A percentile compares a stretch with the other conserved stretches of the same genome.
Conservation (phyloP, 108 stramenopile species). For the Pseudonitzschia delicatissima region DNA sequence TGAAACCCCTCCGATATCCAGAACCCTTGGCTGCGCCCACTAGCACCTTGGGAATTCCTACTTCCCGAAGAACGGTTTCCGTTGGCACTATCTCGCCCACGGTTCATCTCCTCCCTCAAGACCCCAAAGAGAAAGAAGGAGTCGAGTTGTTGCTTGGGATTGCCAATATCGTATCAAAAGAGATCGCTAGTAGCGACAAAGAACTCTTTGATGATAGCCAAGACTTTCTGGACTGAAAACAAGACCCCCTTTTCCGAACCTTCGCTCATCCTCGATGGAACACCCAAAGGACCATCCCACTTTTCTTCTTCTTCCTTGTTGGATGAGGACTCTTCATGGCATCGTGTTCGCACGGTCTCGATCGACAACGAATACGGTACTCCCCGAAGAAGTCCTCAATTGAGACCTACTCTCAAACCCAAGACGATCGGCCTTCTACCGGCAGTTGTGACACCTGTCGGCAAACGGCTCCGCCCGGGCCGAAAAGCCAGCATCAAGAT, state of each 20-base stretch:
- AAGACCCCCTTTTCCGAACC: slow-evolving; percentile 6
- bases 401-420: slow-evolving; percentile 5
- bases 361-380: slow-evolving; percentile 39
- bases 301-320: not conserved
- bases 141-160: slow-evolving; percentile 32
- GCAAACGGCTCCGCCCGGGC: slow-evolving; percentile 16
- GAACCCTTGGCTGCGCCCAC: not conserved
- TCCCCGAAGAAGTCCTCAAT: slow-evolving; percentile 18
- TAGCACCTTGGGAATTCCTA: not conserved
- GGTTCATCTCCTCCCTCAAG: slow-evolving; percentile 16
- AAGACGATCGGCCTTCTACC: not conserved
- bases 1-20: not conserved
- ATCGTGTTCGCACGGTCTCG: slow-evolving; percentile 55
- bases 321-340: slow-evolving; percentile 28
- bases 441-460: slow-evolving; percentile 29
- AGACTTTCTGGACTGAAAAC: slow-evolving; percentile 5
- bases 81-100: not conserved
- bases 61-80: not conserved
- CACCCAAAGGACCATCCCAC: not conserved
- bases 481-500: slow-evolving; percentile 25
- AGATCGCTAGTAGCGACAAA: slow-evolving; percentile 20
- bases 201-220: slow-evolving; percentile 19
- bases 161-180: slow-evolving; percentile 32
- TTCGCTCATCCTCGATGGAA: too few species aligned
- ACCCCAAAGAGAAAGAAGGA: slow-evolving; percentile 29